Evolutionary conservation across 257 asterid species (phyloP), one percentile per base, ranked within the genome.

Genomic region (Nicotiana sylvestris): DNA sequence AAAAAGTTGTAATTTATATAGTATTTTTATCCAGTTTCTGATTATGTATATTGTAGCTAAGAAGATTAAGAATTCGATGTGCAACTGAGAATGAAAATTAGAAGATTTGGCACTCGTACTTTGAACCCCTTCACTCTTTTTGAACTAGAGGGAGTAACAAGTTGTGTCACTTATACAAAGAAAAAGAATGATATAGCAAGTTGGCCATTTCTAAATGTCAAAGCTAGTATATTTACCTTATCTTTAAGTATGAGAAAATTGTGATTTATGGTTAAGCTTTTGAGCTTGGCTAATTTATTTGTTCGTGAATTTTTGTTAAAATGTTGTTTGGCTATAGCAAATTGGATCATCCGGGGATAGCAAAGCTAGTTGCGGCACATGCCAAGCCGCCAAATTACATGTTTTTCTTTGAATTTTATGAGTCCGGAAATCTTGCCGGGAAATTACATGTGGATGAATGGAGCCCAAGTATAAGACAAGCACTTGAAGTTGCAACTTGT

Each of bases 351-450:
- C 93, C 93, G 25, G 97, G 98, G 76, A 85, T 94, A 70, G 82
- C 92, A 30, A 93, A 92, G 91, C 90, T 94, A 83, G 85, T 93
- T 66, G 99, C 98, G 6, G 99, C 95, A 4, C 98, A 96, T 84
- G 97, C 98, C 46, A 91, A 84, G 85, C 98, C 98, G 15, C 99
- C 99, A 15, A 94, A 92, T 85, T 96, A 96, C 83, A 89, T 92
- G 93, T 94, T 91, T 83, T 93, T 93, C 92, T 93, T 93, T 13
- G 93, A 96, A 60, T 85, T 90, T 66, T 92, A 88, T 9, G 97
- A 92, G 87, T 86, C 83, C 51, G 99, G 99, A 68, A 89, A 87
- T 85, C 95, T 96, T 17, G 85, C 95, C 6, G 93, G 90, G 88
- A 93, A 91, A 66, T 88, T 96, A 80, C 99, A 96, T 18, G 89